Percentiles rank a stretch among this genome's conserved stretches.
Evolutionary conservation across 2,329 filamentous ascomycete species (phyloP).

Genomic region (Arthrobotrys iridis): DNA sequence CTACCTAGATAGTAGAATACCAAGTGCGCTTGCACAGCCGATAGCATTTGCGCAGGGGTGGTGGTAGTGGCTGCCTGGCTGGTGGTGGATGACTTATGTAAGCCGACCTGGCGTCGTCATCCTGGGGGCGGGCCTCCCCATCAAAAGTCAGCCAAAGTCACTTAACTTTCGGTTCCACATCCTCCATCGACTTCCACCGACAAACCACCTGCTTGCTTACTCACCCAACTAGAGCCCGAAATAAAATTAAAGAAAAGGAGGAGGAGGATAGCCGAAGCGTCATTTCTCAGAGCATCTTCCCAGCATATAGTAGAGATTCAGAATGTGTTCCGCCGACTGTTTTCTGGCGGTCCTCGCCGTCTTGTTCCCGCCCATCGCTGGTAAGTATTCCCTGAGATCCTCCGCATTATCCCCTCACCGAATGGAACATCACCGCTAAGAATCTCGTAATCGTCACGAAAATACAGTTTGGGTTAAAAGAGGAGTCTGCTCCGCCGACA

Average conservation of each 20-base stretch:
- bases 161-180: not conserved
- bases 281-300: not conserved
- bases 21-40: too few relatives aligned
- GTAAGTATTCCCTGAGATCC: slow-evolving; percentile 62
- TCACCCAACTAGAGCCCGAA: not conserved
- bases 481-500: slow-evolving; percentile 91
- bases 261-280: not conserved
- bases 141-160: not conserved
- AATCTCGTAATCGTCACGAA: slow-evolving; percentile 59
- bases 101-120: slow-evolving; percentile 9
- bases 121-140: slow-evolving; percentile 15
- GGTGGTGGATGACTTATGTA: slow-evolving; percentile 2
- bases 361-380: slow-evolving; percentile 73
- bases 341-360: slow-evolving; percentile 72
- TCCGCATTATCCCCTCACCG: slow-evolving; percentile 36
- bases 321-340: slow-evolving; percentile 50
- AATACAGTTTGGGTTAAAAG: slow-evolving; percentile 89
- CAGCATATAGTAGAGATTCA: not conserved
- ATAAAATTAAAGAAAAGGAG: not conserved
- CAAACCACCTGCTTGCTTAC: not conserved
- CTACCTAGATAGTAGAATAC: too few relatives aligned
- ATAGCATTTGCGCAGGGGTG: too few relatives aligned
- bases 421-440: slow-evolving; percentile 52
- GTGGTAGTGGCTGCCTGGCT: too few relatives aligned
- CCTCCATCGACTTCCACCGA: slow-evolving; percentile 4